Percentiles rank a stretch among this genome's conserved stretches.
Conservation (phyloP, 148 eudicot genomes). For the Simmondsia chinensis region DNA sequence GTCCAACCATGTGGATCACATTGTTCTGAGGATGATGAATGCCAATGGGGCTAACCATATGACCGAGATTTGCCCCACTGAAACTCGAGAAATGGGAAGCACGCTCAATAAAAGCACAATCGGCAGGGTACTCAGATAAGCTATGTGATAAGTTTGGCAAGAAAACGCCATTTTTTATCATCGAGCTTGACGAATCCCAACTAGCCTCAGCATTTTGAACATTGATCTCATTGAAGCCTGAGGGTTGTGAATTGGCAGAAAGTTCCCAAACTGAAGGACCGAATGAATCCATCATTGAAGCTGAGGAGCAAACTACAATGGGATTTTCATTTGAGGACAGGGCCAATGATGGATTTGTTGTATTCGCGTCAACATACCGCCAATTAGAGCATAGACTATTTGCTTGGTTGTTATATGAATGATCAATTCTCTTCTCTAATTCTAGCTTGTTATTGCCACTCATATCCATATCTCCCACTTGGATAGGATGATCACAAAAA, state of each 20-base stretch:
- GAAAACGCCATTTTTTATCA: conserved; percentile 45
- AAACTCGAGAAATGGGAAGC: conserved; percentile 92
- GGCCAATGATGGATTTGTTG: conserved; percentile 42
- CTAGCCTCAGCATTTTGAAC: conserved; percentile 32
- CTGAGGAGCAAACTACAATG: conserved; percentile 30
- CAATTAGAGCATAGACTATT: conserved; percentile 49
- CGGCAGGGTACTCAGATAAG: conserved; percentile 69
- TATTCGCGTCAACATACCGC: conserved; percentile 35
- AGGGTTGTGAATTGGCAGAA: conserved; percentile 27
- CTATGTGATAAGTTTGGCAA: conserved; percentile 42
- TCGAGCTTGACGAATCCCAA: conserved; percentile 35
- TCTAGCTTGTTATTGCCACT: conserved; percentile 41
- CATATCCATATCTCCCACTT: conserved; percentile 28
- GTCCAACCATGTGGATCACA: conserved; percentile 26
- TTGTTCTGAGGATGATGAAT: conserved; percentile 27
- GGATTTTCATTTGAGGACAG: conserved; percentile 23
- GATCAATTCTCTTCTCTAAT: conserved; percentile 47
- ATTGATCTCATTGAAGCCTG: conserved; percentile 54
- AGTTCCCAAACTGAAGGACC: conserved; percentile 64
- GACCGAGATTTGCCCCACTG: conserved; percentile 52
- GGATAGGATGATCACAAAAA: conserved; percentile 1
- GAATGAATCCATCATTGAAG: conserved; percentile 51
- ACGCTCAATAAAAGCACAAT: conserved; percentile 88
- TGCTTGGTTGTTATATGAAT: conserved; percentile 32
- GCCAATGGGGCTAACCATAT: conserved; percentile 52